These are phyloP conservation scores for Pneumocystis oryctolagi DNA, from an alignment of 1,139 yeast species.

Conservation along the genomic window DNA sequence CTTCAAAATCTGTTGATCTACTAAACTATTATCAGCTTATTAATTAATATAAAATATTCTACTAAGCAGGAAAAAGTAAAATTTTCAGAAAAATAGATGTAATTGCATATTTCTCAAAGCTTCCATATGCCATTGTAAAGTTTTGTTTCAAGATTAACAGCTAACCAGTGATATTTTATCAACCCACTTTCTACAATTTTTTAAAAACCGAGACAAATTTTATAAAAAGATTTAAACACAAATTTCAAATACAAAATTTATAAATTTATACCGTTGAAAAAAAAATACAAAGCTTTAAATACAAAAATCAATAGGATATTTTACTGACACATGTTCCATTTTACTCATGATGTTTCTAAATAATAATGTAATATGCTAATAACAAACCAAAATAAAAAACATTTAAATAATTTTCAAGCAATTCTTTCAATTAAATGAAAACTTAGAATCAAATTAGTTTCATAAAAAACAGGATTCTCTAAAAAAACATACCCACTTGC, in stretches of 20 bases:
- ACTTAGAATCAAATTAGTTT: neutral
- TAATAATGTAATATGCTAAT: neutral
- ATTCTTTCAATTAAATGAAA: neutral
- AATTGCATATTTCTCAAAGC: slow-evolving; percentile 5
- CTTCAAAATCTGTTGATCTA: slow-evolving; percentile 90
- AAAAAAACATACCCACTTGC: slow-evolving; percentile 46
- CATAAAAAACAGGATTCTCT: neutral
- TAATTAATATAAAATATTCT: slow-evolving; percentile 18
- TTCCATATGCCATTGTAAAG: neutral
- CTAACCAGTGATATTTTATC: neutral
- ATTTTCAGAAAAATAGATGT: slow-evolving; percentile 32
- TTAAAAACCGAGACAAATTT: neutral
- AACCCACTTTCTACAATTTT: neutral
- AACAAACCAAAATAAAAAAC: neutral
- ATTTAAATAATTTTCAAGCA: neutral
- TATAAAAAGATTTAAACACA: too few species aligned
- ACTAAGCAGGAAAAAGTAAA: slow-evolving; percentile 31
- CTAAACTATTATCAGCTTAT: slow-evolving; percentile 5
- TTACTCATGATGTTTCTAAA: neutral
- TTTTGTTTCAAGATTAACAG: neutral
- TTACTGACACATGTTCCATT: neutral
- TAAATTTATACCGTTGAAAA: too few species aligned
- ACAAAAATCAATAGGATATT: neutral
- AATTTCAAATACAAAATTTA: too few species aligned
- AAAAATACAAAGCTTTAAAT: too few species aligned